Evolutionary conservation across 768 basidiomycete species (phyloP), one percentile per base, ranked within the genome.

Genomic region (Leccinum pellstonianum): DNA sequence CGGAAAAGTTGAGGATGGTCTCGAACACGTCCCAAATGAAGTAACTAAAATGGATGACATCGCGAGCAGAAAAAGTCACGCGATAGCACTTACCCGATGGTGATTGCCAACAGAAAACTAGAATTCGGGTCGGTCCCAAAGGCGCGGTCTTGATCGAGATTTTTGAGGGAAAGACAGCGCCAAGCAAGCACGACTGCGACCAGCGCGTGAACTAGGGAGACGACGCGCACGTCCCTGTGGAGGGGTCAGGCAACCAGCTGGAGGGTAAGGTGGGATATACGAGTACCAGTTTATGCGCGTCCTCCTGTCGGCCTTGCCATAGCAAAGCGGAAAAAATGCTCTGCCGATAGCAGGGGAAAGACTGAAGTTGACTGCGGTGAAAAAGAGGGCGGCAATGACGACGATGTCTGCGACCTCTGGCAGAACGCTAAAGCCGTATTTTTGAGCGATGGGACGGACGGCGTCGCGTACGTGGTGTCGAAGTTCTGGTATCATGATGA

Each of bases 21-120:
- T 93, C 90, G 27, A 91, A 58, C 0, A 81, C 80, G 67, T 96
- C 93, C 93, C 93, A 96, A 19, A 94, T 63, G 71, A 96, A 95
- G 68, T 88, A 88, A 5, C 86, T 89, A 65, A 25, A 19, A 48
- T 3, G 59, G 0, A 54, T 5, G n/a, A 19, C 25, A 52, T n/a
- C 8, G 15, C 52, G 46, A 46, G 37, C 51, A 15, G 27, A 11
- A 47, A 41, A 15, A n/a, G 23, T 23, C 1, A 4, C 33, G 17
- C 48, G 29, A 37, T 12, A n/a, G 75, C 78, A 38, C 63, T 64
- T 59, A 90, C 88, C 88, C 93, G 53, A 81, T 80, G 31, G 90
- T 85, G 52, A 96, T 80, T 23, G 88, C 89, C 64, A 84, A 77
- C 2, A 87, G 75, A 50, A 81, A 77, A 21, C 85, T 87, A 5